These are phyloP conservation scores for Starmerella khaoyaiensis DNA, from an alignment of 805 yeast genomes.

Conservation along the genomic window DNA sequence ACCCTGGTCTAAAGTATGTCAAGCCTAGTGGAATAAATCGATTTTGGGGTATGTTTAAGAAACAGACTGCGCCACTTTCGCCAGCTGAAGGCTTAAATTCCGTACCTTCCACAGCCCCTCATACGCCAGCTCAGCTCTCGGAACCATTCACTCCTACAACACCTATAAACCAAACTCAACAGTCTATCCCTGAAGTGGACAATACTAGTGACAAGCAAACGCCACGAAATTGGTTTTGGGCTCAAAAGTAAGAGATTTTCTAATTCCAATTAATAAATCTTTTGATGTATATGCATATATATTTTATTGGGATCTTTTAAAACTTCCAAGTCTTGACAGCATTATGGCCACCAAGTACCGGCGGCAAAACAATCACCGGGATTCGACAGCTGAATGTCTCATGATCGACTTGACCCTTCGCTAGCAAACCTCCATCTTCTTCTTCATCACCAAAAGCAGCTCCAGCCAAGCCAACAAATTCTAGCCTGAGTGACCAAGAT, in stretches of 20 bases:
- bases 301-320: not conserved
- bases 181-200: too few species aligned
- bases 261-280: too few species aligned
- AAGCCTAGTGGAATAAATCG: slow-evolving; percentile 16
- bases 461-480: slow-evolving; percentile 19
- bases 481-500: slow-evolving; percentile 18
- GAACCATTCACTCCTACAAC: too few species aligned
- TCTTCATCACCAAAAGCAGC: slow-evolving; percentile 12
- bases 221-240: too few species aligned
- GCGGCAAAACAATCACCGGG: slow-evolving; percentile 20
- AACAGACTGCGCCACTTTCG: too few species aligned
- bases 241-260: too few species aligned
- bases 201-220: too few species aligned
- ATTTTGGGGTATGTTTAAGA: slow-evolving; percentile 13
- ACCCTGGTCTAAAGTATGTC: slow-evolving; percentile 13
- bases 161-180: too few species aligned
- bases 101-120: too few species aligned
- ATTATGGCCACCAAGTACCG: slow-evolving; percentile 14
- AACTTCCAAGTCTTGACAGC: slow-evolving; percentile 18
- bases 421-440: slow-evolving; percentile 14
- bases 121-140: too few species aligned
- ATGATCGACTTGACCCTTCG: slow-evolving; percentile 19
- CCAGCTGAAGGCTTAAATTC: too few species aligned
- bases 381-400: slow-evolving; percentile 19
- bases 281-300: too few species aligned